Conservation (phyloP, 2,329 filamentous ascomycete genomes). For the Microdochium bolleyi region DNA sequence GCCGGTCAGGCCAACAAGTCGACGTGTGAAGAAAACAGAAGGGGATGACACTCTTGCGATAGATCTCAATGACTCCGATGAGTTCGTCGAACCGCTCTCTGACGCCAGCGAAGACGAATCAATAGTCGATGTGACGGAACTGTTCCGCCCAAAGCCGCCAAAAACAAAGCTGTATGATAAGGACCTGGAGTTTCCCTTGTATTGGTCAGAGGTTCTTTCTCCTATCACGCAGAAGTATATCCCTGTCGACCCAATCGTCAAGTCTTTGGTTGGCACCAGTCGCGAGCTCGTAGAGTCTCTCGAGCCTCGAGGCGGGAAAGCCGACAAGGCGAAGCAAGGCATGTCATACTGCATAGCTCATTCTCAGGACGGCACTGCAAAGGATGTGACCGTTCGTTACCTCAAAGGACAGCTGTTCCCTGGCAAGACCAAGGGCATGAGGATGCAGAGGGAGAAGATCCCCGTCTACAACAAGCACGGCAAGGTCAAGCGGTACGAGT, state of each 20-base stretch:
- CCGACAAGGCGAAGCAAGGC: constrained; percentile 80
- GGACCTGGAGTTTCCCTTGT: constrained; percentile 77
- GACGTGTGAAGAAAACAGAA: constrained; percentile 13
- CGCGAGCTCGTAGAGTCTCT: constrained; percentile 66
- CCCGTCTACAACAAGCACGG: constrained; percentile 71
- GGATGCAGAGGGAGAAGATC: constrained; percentile 72
- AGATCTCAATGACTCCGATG: constrained; percentile 34
- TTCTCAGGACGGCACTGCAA: constrained; percentile 77
- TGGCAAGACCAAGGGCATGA: constrained; percentile 80
- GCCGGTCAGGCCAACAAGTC: constrained; percentile 12
- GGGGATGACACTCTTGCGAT: constrained; percentile 16
- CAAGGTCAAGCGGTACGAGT: constrained; percentile 67
- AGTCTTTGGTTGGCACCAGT: constrained; percentile 60
- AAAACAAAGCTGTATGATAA: constrained; percentile 53
- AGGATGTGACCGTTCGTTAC: constrained; percentile 91
- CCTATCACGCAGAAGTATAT: constrained; percentile 72
- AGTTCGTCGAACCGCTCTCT: constrained; percentile 36
- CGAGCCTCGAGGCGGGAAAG: constrained; percentile 74
- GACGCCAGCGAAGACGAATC: constrained; percentile 52
- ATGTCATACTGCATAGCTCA: constrained; percentile 85
- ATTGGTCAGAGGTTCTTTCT: constrained; percentile 89
- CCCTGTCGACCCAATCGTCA: constrained; percentile 69
- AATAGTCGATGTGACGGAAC: constrained; percentile 45
- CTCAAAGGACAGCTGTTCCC: constrained; percentile 74
- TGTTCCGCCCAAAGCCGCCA: constrained; percentile 29